Evolutionary conservation across 2,329 filamentous ascomycete genomes (phyloP).

Genomic region (Aspergillus transmontanensis): DNA sequence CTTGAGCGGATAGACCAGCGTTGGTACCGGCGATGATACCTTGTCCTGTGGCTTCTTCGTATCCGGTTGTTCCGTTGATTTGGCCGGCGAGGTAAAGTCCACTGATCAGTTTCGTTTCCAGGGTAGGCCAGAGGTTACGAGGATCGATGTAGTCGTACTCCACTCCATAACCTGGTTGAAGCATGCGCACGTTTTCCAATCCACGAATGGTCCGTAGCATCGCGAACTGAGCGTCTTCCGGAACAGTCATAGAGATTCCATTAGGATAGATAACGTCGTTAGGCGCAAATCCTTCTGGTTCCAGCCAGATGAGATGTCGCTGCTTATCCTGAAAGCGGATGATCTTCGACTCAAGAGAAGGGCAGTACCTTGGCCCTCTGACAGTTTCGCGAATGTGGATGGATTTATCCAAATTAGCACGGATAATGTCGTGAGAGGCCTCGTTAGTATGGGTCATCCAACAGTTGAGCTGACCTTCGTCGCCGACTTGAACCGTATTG

Average conservation of each 20-base stretch:
- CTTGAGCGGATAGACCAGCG: constrained; percentile 76
- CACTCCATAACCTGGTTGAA: constrained; percentile 93
- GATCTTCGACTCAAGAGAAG: constrained; percentile 91
- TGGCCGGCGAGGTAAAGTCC: constrained; percentile 93
- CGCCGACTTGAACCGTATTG: constrained; percentile 67
- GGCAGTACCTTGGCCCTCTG: constrained; percentile 91
- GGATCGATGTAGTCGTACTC: constrained; percentile 99
- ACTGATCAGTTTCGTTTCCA: constrained; percentile 89
- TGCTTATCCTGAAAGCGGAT: constrained; percentile 81
- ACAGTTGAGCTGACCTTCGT: constrained; percentile 78
- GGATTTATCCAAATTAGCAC: constrained; percentile 89
- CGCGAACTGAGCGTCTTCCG: constrained; percentile 79
- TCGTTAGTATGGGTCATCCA: constrained; percentile 86
- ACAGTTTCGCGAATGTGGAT: constrained; percentile 96
- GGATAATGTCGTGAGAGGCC: constrained; percentile 78
- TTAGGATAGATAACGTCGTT: constrained; percentile 93
- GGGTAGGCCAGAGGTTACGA: constrained; percentile 78
- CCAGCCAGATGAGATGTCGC: constrained; percentile 90
- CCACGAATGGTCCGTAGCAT: constrained; percentile 86
- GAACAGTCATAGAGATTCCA: constrained; percentile 95
- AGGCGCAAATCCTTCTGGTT: constrained; percentile 86
- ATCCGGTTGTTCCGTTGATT: constrained; percentile 97
- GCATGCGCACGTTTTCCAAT: constrained; percentile 85
- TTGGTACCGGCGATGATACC: constrained; percentile 93
- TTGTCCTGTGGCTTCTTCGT: constrained; percentile 95